phyloP scores from a whole-genome alignment of 805 yeast species.

The Saccharomycopsis amapae region DNA sequence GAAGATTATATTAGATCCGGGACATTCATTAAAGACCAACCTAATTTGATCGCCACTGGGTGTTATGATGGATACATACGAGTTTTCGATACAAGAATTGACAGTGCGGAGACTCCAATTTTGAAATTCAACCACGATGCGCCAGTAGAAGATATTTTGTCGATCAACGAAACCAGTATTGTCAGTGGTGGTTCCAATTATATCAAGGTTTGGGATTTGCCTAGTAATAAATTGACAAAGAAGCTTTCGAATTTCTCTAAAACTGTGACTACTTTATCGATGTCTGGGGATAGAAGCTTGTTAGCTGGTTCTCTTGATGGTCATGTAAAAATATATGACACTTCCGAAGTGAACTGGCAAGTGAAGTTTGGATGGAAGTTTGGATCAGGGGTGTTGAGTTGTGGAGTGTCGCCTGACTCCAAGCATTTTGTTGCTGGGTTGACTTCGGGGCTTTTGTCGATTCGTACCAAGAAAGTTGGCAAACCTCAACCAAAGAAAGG shows the following conservation, averaged over 20 bases:
- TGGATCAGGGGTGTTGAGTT: conserved; percentile 84
- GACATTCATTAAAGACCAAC: conserved; percentile 64
- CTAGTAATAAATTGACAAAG: conserved; percentile 55
- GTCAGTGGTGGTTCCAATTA: conserved; percentile 77
- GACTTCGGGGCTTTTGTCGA: conserved; percentile 80
- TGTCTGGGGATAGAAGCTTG: conserved; percentile 69
- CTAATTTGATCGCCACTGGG: conserved; percentile 82
- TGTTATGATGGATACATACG: conserved; percentile 87
- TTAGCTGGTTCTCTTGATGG: conserved; percentile 95
- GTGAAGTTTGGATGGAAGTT: conserved; percentile 97
- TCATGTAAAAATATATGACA: conserved; percentile 91
- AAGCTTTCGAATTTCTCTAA: conserved; percentile 85
- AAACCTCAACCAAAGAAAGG: conserved; percentile 40
- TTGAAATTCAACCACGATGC: conserved; percentile 61
- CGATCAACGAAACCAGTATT: conserved; percentile 66
- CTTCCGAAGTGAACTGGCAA: conserved; percentile 63
- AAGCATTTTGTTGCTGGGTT: conserved; percentile 91
- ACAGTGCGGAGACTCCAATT: conserved; percentile 41
- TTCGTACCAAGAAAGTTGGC: conserved; percentile 77
- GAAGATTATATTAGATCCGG: conserved; percentile 85
- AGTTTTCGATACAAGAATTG: conserved; percentile 69
- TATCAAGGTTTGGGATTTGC: conserved; percentile 86
- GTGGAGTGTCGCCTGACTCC: conserved; percentile 81
- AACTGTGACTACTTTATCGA: conserved; percentile 79
- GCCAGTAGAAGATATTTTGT: conserved; percentile 81